phyloP scores from a whole-genome alignment of 257 asterid genomes.

The Solanum sitiens region DNA sequence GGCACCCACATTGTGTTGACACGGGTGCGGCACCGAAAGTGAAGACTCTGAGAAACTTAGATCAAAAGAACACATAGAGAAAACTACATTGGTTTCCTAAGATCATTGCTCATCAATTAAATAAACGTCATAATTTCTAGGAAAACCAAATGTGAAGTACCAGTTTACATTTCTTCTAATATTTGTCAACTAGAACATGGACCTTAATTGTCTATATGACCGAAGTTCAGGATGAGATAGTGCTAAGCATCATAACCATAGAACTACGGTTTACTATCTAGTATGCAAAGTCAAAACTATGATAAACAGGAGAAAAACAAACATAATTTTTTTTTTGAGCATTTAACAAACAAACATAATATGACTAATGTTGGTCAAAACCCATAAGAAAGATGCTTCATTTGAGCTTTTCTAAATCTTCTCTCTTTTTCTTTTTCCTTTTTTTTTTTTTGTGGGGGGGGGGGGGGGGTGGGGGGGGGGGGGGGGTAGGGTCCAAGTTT shows the following conservation, averaged over 20 bases:
- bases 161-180: neutral
- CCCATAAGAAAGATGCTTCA: slow-evolving; percentile 26
- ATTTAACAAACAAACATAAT: neutral
- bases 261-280: neutral
- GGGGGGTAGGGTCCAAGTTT: neutral
- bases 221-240: neutral
- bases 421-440: neutral
- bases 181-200: neutral
- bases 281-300: neutral
- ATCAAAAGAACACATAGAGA: neutral
- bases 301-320: neutral
- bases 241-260: neutral
- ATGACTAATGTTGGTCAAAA: neutral
- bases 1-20: neutral
- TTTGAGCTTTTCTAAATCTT: slow-evolving; percentile 44
- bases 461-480: too few species aligned
- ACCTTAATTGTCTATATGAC: neutral
- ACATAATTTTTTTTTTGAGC: too few species aligned
- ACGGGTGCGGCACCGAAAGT: neutral
- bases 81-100: neutral
- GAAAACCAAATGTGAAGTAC: neutral
- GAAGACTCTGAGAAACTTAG: neutral
- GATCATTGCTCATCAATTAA: neutral
- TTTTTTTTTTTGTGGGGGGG: neutral
- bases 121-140: neutral